Percentiles rank a stretch among this genome's conserved stretches.
phyloP scores from a whole-genome alignment of 768 basidiomycete species.

The Candolleomyces efflorescens region DNA sequence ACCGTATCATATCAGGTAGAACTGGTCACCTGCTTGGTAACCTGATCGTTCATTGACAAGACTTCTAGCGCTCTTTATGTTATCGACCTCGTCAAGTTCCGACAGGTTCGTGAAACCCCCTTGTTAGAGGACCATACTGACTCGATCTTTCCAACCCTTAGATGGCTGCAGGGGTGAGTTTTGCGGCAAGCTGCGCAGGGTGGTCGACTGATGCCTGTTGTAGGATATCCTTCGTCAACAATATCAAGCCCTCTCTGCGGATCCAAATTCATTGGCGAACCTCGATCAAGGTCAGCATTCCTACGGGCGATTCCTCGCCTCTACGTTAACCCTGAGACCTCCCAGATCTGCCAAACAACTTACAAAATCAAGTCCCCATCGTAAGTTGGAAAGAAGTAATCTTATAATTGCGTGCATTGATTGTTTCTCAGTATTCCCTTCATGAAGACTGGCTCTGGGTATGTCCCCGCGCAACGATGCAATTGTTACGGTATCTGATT shows the following conservation, averaged over 20 bases:
- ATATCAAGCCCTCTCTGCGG: slow-evolving; percentile 91
- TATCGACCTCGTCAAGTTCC: slow-evolving; percentile 91
- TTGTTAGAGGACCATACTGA: neutral
- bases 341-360: slow-evolving; percentile 90
- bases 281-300: slow-evolving; percentile 75
- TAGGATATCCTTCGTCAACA: slow-evolving; percentile 87
- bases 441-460: slow-evolving; percentile 97
- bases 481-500: neutral
- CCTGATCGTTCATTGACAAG: slow-evolving; percentile 8
- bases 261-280: slow-evolving; percentile 91
- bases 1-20: slow-evolving; percentile 94
- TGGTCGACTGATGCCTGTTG: slow-evolving; percentile 6
- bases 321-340: neutral
- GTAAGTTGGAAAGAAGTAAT: slow-evolving; percentile 41
- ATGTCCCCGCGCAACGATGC: slow-evolving; percentile 16
- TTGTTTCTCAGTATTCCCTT: slow-evolving; percentile 63
- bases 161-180: slow-evolving; percentile 43
- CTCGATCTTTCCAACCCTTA: slow-evolving; percentile 14
- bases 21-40: neutral
- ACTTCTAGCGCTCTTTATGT: slow-evolving; percentile 83
- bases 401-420: neutral
- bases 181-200: neutral
- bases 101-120: slow-evolving; percentile 50
- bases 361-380: slow-evolving; percentile 90
- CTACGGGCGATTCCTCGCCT: neutral